Evolutionary conservation across 2,329 filamentous ascomycete genomes (phyloP).

Genomic region (Sporothrix variecibatus): DNA sequence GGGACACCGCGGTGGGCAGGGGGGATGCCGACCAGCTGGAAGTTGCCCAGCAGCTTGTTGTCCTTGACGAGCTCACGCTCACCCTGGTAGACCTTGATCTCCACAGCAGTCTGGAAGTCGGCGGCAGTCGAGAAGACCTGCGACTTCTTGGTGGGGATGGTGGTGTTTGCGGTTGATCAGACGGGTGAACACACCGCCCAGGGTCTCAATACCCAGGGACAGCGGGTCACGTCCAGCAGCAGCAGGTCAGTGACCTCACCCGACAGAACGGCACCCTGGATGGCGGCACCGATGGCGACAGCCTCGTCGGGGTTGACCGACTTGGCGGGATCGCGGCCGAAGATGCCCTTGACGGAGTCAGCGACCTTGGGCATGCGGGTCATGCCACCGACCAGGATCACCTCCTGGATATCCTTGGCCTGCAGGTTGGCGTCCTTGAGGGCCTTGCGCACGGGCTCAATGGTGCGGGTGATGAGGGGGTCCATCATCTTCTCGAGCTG

Average conservation of each 20-base stretch:
- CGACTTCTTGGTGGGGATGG: slow-evolving; percentile 99
- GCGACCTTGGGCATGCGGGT: slow-evolving; percentile 99
- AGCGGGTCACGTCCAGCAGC: slow-evolving; percentile 92
- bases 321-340: slow-evolving; percentile 94
- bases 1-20: slow-evolving; percentile 96
- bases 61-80: slow-evolving; percentile 98
- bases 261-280: slow-evolving; percentile 96
- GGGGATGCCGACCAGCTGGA: slow-evolving; percentile 96
- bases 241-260: slow-evolving; percentile 44
- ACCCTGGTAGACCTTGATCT: slow-evolving; percentile 99
- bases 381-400: slow-evolving; percentile 95
- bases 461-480: slow-evolving; percentile 65
- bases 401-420: slow-evolving; percentile 80
- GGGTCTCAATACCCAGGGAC: slow-evolving; percentile 98
- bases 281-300: slow-evolving; percentile 95
- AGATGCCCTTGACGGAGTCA: slow-evolving; percentile 99
- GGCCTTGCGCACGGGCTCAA: slow-evolving; percentile 97
- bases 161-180: slow-evolving; percentile 99
- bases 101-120: slow-evolving; percentile 98
- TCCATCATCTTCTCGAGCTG: slow-evolving; percentile 99
- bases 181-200: slow-evolving; percentile 99
- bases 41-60: slow-evolving; percentile 99
- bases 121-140: slow-evolving; percentile 99
- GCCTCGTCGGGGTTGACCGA: slow-evolving; percentile 99
- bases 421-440: slow-evolving; percentile 93